These are phyloP conservation scores for Ramichloridium luteum DNA, from an alignment of 2,329 filamentous ascomycete genomes.

Conservation along the genomic window DNA sequence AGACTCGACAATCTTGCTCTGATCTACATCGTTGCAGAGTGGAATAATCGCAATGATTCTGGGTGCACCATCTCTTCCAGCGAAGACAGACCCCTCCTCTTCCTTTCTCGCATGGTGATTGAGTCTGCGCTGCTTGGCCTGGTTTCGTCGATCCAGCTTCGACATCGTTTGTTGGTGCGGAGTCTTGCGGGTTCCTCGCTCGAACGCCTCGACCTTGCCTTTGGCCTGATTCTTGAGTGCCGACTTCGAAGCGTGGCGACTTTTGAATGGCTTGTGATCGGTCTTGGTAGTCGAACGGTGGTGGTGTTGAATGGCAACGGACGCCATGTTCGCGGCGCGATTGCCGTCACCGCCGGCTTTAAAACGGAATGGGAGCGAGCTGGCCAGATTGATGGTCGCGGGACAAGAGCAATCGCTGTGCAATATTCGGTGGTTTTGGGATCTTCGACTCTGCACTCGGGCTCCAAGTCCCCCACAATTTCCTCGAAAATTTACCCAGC, in stretches of 20 bases:
- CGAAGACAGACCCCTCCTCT: conserved; percentile 67
- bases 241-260: conserved; percentile 77
- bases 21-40: conserved; percentile 61
- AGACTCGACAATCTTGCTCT: conserved; percentile 51
- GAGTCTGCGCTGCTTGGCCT: conserved; percentile 79
- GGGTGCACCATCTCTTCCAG: conserved; percentile 75
- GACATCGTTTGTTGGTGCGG: conserved; percentile 95
- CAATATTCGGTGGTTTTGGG: too few species aligned
- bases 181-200: conserved; percentile 58
- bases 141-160: conserved; percentile 89
- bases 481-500: neutral
- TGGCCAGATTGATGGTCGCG: conserved; percentile 17
- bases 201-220: conserved; percentile 63
- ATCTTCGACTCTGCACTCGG: too few species aligned
- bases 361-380: conserved; percentile 58
- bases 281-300: conserved; percentile 88
- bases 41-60: conserved; percentile 81
- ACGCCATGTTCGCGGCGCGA: conserved; percentile 54
- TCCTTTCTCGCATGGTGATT: conserved; percentile 74
- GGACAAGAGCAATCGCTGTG: too few species aligned
- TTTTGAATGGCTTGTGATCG: conserved; percentile 83
- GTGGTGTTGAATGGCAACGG: conserved; percentile 55
- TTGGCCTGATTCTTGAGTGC: conserved; percentile 74
- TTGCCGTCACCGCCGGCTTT: conserved; percentile 54
- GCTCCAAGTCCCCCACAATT: neutral